Evolutionary conservation across 352 stramenopile species (phyloP), one percentile per base, ranked within the genome.

Genomic region (Blastocystis sp.): DNA sequence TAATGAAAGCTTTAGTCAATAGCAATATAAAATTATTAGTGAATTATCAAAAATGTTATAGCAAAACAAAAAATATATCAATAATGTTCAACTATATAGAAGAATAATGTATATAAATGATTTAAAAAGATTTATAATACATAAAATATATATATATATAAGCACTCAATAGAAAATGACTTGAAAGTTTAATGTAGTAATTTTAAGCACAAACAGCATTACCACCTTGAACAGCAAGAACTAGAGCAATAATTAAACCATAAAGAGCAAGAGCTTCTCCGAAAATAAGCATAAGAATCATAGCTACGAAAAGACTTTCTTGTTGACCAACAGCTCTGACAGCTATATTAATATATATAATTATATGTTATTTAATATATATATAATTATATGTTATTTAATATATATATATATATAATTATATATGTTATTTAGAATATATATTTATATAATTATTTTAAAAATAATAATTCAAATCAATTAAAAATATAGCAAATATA

Each of bases 241-340:
- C 90, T 45, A 94, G 70, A 52, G 84, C 81, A 49, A 94, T 82
- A 75, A 94, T 94, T 66, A 94, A 72, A 66, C 84, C 85, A 74
- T 93, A 94, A 64, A 94, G 78, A 69, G 82, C 86, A 67, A 96
- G 76, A 58, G 88, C 88, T 74, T 97, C 86, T 25, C 79, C 83
- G 78, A 95, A 96, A 89, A 96, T 95, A 58, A 95, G 75, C 72
- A 96, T 95, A 65, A 96, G 81, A 55, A 95, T 88, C 78, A 95
- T 89, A 65, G 85, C 88, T 44, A 95, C 86, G 75, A 94, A 96
- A 34, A 96, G 77, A 68, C 92, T 93, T 66, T 94, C 86, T 74
- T 95, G 86, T 71, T 94, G 84, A 65, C 88, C 88, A 68, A 94
- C 84, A 41, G 87, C 86, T 57, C 85, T 81, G 16, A 94, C 85